phyloP scores from a whole-genome alignment of 495 filamentous ascomycete genomes.

The Endocarpon pusillum region DNA sequence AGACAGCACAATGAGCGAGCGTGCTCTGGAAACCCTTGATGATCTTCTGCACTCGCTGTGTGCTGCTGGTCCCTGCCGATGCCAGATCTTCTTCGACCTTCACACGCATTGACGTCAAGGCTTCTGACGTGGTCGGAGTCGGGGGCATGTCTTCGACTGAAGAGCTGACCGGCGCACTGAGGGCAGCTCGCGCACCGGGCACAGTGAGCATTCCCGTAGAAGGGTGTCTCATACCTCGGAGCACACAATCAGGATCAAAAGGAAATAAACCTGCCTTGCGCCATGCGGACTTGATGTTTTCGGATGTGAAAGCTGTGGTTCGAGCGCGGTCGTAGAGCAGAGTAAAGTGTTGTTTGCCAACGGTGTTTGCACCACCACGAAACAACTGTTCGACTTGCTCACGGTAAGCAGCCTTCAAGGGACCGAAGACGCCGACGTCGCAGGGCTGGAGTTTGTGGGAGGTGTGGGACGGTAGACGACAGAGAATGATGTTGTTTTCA shows the following conservation, averaged over 20 bases:
- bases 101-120: constrained; percentile 11
- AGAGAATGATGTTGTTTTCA: constrained; percentile 17
- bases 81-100: constrained; percentile 13
- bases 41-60: constrained; percentile 11
- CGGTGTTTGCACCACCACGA: constrained; percentile 12
- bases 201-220: constrained; percentile 10
- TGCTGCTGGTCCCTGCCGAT: constrained; percentile 11
- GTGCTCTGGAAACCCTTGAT: constrained; percentile 12
- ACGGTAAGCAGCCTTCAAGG: constrained; percentile 14
- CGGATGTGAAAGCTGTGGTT: constrained; percentile 13
- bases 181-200: constrained; percentile 9
- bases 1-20: constrained; percentile 15
- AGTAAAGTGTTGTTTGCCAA: constrained; percentile 20
- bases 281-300: constrained; percentile 17
- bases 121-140: constrained; percentile 16
- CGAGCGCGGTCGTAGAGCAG: constrained; percentile 18
- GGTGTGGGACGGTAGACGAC: constrained; percentile 16
- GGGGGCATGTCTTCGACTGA: constrained; percentile 3
- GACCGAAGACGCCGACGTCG: constrained; percentile 15
- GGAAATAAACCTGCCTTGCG: constrained; percentile 16
- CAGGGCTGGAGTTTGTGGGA: constrained; percentile 16
- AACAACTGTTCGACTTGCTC: constrained; percentile 11
- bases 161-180: constrained; percentile 4
- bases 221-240: constrained; percentile 11
- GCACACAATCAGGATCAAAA: constrained; percentile 19